phyloP scores from a whole-genome alignment of 78 protist genomes.

The Dictyostelium firmibasis region DNA sequence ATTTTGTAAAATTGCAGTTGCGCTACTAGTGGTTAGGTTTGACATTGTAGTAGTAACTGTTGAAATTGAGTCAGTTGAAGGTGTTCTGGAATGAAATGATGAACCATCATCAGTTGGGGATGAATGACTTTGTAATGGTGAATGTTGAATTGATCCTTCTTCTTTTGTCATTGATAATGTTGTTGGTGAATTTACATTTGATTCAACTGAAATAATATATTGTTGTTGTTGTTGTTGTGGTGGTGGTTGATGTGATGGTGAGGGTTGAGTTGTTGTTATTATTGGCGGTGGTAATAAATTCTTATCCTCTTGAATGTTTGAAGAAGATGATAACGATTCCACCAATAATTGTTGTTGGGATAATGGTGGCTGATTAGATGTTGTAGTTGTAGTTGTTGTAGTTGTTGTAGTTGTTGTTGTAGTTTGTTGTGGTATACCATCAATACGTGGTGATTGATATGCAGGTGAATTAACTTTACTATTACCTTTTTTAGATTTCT shows the following conservation, averaged over 20 bases:
- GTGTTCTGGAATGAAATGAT: constrained; percentile 6
- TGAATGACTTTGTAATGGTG: background rate
- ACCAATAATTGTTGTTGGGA: background rate
- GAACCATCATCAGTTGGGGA: constrained; percentile 15
- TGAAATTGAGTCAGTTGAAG: constrained; percentile 17
- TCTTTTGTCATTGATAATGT: background rate
- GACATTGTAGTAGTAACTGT: background rate
- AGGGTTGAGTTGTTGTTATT: background rate
- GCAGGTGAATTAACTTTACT: background rate
- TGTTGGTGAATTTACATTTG: background rate
- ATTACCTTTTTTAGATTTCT: constrained; percentile 7
- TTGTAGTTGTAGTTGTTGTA: background rate
- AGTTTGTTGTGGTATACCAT: background rate
- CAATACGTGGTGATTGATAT: background rate
- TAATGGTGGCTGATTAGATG: background rate
- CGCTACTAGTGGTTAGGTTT: background rate
- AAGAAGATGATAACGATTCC: background rate
- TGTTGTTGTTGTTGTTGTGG: constrained; percentile 5
- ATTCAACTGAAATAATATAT: background rate
- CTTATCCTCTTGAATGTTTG: background rate
- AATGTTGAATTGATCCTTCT: constrained; percentile 12
- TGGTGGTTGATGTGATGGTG: background rate
- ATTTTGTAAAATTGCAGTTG: background rate
- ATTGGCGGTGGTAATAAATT: background rate
- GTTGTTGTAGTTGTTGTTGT: background rate